These are phyloP conservation scores for Albizia julibrissin DNA, from an alignment of 306 rosid species.

Conservation along the genomic window DNA sequence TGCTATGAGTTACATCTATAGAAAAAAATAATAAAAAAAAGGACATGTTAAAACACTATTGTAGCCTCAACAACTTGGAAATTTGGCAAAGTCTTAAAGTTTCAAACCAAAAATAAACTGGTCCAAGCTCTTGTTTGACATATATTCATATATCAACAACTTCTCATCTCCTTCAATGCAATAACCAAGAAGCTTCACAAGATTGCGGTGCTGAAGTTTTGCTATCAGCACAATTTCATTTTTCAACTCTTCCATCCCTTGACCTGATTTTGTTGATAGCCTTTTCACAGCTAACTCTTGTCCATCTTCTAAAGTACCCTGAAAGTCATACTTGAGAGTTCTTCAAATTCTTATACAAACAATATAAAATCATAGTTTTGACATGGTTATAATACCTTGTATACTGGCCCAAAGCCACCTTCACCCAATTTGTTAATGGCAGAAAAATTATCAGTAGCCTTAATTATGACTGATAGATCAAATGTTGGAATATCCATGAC, in stretches of 20 bases:
- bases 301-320: constrained; percentile 13
- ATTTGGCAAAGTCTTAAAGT: background rate
- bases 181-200: constrained; percentile 57
- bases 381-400: constrained; percentile 28
- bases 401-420: constrained; percentile 48
- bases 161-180: constrained; percentile 46
- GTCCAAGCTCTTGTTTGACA: constrained; percentile 51
- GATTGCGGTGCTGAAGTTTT: constrained; percentile 51
- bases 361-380: background rate
- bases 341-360: background rate
- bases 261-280: constrained; percentile 46
- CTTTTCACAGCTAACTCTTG: constrained; percentile 53
- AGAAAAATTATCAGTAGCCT: constrained; percentile 39
- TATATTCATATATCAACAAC: constrained; percentile 52
- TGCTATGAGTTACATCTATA: constrained; percentile 37
- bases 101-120: constrained; percentile 38
- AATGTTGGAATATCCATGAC: constrained; percentile 38
- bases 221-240: constrained; percentile 43
- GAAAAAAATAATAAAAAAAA: background rate
- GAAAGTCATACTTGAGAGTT: background rate
- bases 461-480: constrained; percentile 12
- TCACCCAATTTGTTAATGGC: constrained; percentile 31
- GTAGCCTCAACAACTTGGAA: background rate
- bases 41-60: background rate
- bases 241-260: constrained; percentile 51